These are phyloP conservation scores for Ettlia oleoabundans DNA, from an alignment of 139 green algal species.

Conservation along the genomic window DNA sequence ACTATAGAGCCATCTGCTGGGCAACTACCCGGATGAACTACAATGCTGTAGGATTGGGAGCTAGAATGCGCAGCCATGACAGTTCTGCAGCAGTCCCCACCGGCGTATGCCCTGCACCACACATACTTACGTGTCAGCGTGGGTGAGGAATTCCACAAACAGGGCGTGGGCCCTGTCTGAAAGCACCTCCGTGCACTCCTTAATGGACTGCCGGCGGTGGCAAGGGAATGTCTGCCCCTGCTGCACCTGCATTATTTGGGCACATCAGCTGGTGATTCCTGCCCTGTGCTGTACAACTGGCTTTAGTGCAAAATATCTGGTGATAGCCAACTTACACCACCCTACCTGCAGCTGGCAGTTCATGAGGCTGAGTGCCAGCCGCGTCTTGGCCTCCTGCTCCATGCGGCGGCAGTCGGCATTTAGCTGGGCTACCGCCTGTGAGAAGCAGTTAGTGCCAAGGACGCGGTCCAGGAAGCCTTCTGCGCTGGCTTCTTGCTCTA, in stretches of 20 bases:
- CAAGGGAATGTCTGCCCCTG: conserved; percentile 32
- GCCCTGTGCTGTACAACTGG: too few relatives aligned
- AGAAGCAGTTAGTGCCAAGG: conserved; percentile 53
- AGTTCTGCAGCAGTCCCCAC: too few relatives aligned
- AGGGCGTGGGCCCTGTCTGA: conserved; percentile 30
- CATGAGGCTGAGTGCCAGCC: conserved; percentile 43
- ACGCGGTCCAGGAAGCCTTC: conserved; percentile 49
- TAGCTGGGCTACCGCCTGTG: conserved; percentile 30
- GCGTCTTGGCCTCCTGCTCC: conserved; percentile 43
- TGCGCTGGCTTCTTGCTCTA: not conserved
- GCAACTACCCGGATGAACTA: too few relatives aligned
- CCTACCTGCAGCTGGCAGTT: conserved; percentile 44
- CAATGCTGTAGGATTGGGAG: too few relatives aligned
- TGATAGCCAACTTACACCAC: too few relatives aligned
- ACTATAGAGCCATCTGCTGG: too few relatives aligned
- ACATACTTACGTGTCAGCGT: conserved; percentile 37
- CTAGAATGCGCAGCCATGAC: too few relatives aligned
- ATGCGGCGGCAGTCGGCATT: conserved; percentile 40
- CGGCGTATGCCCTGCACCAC: not conserved
- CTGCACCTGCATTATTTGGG: too few relatives aligned
- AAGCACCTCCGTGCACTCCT: conserved; percentile 36
- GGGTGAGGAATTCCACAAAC: conserved; percentile 50
- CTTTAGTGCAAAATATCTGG: too few relatives aligned
- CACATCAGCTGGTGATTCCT: too few relatives aligned
- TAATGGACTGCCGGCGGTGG: conserved; percentile 11